phyloP scores from a whole-genome alignment of 768 basidiomycete genomes.

The Lepiota venenata region DNA sequence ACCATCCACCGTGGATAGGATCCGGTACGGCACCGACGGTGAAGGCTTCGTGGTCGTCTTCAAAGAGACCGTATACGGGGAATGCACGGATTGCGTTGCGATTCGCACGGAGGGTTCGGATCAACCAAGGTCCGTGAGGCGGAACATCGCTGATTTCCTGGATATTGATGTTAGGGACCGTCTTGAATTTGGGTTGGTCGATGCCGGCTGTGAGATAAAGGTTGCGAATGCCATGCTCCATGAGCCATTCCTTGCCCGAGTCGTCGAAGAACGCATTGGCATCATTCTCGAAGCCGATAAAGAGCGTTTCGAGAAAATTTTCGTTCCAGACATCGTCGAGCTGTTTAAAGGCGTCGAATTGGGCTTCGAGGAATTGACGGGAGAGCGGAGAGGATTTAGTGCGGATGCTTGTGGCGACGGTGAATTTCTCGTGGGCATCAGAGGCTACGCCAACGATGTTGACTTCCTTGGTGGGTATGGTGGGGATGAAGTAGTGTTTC shows the following conservation, averaged over 20 bases:
- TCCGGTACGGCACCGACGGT: slow-evolving; percentile 40
- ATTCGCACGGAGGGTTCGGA: slow-evolving; percentile 4
- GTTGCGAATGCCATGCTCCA: slow-evolving; percentile 16
- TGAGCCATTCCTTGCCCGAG: slow-evolving; percentile 23
- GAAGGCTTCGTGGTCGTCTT: slow-evolving; percentile 41
- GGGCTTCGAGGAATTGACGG: slow-evolving; percentile 22
- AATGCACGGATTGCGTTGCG: slow-evolving; percentile 15
- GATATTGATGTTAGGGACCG: slow-evolving; percentile 6
- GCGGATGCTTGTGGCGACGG: slow-evolving; percentile 24
- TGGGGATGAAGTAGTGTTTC: slow-evolving; percentile 20
- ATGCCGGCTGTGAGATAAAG: slow-evolving; percentile 5
- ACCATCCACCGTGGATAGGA: slow-evolving; percentile 27
- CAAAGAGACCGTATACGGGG: slow-evolving; percentile 34
- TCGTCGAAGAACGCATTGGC: slow-evolving; percentile 22
- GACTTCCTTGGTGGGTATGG: slow-evolving; percentile 14
- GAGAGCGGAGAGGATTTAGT: slow-evolving; percentile 23
- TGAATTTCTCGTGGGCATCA: slow-evolving; percentile 12
- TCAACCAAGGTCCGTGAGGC: slow-evolving; percentile 27
- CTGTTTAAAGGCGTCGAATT: slow-evolving; percentile 19
- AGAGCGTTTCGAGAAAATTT: slow-evolving; percentile 23
- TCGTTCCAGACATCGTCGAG: slow-evolving; percentile 33
- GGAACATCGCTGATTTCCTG: slow-evolving; percentile 16
- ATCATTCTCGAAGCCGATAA: slow-evolving; percentile 26
- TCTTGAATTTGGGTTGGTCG: slow-evolving; percentile 11
- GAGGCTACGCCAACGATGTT: slow-evolving; percentile 3